Conservation (phyloP, 1,139 yeast species). For the Wickerhamomyces sp. region DNA sequence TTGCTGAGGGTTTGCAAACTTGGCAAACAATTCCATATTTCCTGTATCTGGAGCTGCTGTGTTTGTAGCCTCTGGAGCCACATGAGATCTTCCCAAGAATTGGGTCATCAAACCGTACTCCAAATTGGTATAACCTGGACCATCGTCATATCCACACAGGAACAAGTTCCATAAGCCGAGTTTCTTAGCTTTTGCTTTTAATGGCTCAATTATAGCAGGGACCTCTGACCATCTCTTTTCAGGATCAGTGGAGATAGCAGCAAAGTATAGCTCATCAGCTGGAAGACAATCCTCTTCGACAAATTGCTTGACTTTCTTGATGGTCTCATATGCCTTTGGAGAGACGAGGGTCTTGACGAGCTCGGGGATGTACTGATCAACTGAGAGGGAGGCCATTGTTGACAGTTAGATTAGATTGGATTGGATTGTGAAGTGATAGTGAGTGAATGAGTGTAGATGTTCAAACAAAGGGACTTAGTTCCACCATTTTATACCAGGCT, state of each 20-base stretch:
- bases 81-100: slow-evolving; percentile 52
- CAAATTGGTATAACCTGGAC: slow-evolving; percentile 60
- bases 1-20: slow-evolving; percentile 51
- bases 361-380: slow-evolving; percentile 30
- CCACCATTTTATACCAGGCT: no score
- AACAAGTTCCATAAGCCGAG: slow-evolving; percentile 66
- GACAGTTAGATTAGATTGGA: no score
- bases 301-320: slow-evolving; percentile 46
- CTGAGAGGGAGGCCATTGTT: neutral
- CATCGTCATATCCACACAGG: slow-evolving; percentile 53
- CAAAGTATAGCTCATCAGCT: slow-evolving; percentile 42
- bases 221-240: slow-evolving; percentile 43
- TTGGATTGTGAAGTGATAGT: no score
- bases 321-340: slow-evolving; percentile 46
- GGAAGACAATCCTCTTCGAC: slow-evolving; percentile 60
- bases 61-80: slow-evolving; percentile 63
- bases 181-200: slow-evolving; percentile 51
- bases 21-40: slow-evolving; percentile 64
- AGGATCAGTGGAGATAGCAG: slow-evolving; percentile 38
- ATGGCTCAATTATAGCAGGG: slow-evolving; percentile 48
- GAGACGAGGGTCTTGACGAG: slow-evolving; percentile 37
- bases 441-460: no score
- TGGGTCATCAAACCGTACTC: slow-evolving; percentile 72
- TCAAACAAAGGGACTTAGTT: neutral
- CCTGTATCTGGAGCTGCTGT: slow-evolving; percentile 74